A percentile compares a stretch with the other conserved stretches of the same genome.
These are phyloP conservation scores for Fusarium neocosmosporiellum DNA, from an alignment of 2,329 filamentous ascomycete genomes.

Conservation along the genomic window DNA sequence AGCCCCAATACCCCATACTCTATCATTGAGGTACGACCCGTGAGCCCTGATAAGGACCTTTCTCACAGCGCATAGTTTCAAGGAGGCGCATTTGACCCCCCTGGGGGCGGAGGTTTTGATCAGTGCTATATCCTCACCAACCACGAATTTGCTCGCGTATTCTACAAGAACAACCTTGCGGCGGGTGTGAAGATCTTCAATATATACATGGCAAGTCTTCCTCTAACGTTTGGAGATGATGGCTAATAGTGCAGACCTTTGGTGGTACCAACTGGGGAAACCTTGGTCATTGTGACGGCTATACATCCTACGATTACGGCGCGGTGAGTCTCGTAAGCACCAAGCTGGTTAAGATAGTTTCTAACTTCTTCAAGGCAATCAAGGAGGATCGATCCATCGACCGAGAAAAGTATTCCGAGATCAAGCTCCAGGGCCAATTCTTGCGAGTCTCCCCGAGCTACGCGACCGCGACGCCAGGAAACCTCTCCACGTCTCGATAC, in stretches of 20 bases:
- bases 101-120: conserved; percentile 77
- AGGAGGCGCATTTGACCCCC: conserved; percentile 78
- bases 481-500: conserved; percentile 62
- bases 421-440: conserved; percentile 82
- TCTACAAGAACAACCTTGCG: conserved; percentile 80
- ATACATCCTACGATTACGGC: conserved; percentile 68
- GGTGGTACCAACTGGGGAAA: conserved; percentile 91
- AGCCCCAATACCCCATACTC: conserved; percentile 75
- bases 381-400: conserved; percentile 75
- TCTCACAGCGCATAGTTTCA: conserved; percentile 63
- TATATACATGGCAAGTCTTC: conserved; percentile 73
- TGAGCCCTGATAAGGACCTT: fast-evolving
- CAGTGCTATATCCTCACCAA: conserved; percentile 74
- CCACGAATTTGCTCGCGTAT: conserved; percentile 80
- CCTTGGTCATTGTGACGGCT: conserved; percentile 74
- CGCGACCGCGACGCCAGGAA: conserved; percentile 67
- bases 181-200: conserved; percentile 76
- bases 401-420: conserved; percentile 82
- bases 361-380: conserved; percentile 54
- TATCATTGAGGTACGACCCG: conserved; percentile 53
- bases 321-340: conserved; percentile 45
- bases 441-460: conserved; percentile 78
- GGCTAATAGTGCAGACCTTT: conserved; percentile 60
- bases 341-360: fast-evolving
- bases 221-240: fast-evolving